Conservation (phyloP, 2,329 filamentous ascomycete species). For the Ophiostoma montium region DNA sequence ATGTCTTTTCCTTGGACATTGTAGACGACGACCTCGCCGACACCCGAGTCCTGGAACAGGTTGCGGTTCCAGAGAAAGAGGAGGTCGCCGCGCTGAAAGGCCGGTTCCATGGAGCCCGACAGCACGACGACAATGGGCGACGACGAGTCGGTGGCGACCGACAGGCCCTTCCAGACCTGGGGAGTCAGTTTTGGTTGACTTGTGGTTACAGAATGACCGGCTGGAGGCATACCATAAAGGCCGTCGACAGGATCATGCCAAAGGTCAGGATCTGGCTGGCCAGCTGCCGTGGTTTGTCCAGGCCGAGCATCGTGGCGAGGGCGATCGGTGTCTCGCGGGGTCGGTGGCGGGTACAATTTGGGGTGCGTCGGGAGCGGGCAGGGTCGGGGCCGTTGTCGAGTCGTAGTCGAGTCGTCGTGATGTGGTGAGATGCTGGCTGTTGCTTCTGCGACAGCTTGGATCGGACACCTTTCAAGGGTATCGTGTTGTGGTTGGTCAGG, state of each 20-base stretch:
- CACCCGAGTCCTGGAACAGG: slow-evolving; percentile 37
- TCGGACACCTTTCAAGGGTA: slow-evolving; percentile 3
- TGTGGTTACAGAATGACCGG: neutral
- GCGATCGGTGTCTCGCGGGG: neutral
- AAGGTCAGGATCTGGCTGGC: slow-evolving; percentile 80
- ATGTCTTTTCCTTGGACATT: slow-evolving; percentile 91
- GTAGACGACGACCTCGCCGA: slow-evolving; percentile 43
- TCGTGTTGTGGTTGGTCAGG: neutral
- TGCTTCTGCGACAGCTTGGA: neutral
- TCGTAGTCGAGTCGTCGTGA: neutral
- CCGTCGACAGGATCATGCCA: slow-evolving; percentile 74
- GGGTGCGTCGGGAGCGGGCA: neutral
- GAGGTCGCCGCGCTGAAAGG: slow-evolving; percentile 65
- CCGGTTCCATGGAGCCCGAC: slow-evolving; percentile 72
- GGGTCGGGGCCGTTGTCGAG: neutral
- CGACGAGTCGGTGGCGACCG: slow-evolving; percentile 59
- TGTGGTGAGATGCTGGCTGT: neutral
- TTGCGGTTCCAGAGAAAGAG: slow-evolving; percentile 67
- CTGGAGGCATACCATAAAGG: slow-evolving; percentile 56
- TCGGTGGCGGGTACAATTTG: too few relatives aligned
- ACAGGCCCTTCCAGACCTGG: slow-evolving; percentile 77
- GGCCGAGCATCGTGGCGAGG: slow-evolving; percentile 43
- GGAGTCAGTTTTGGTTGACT: too few relatives aligned
- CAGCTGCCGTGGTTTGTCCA: slow-evolving; percentile 66
- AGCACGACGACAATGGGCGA: slow-evolving; percentile 74